Base-by-base conservation (phyloP, 352 stramenopile genomes). In the Phytopythium ostracodes region DNA sequence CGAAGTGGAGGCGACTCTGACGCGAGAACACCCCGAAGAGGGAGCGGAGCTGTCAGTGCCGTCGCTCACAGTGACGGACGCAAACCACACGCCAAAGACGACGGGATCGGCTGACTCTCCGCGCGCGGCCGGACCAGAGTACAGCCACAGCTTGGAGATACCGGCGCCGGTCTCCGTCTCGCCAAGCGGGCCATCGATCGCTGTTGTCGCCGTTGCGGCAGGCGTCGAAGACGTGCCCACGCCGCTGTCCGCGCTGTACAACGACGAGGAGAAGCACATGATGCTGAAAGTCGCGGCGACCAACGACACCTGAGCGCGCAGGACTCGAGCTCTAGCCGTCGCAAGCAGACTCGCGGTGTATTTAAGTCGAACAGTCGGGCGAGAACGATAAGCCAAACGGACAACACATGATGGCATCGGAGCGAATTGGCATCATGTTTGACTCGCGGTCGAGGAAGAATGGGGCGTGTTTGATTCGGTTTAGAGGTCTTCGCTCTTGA, bases 181-280 rank as follows among this genome's bases (percentile, higher is more conserved):
- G 20, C 14, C n/a, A 11, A 51, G 2, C 35, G 51, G 51, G 1
- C 51, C 51, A 4, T 44, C 51, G 9, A 17, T 57, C 12, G 31
- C 51, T 9, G 38, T 60, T 14, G 59, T 64, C 43, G n/a, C n/a
- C 29, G 66, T 56, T 7, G 54, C 66, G 53, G 31, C 61, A 33
- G 51, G 17, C 1, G 36, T 59, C 7, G 69, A 72, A 11, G 77
- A 87, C 36, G 62, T 86, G 2, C 66, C 77, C 17, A 87, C 81
- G 33, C 84, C 84, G 17, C 61, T 92, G 18, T 73, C 82, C 8
- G 84, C 81, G 10, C 67, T 92, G 5, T 92, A 91, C 64, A 87
- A 88, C 31, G 76, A 87, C 38, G 84, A 92, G 65, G 84, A 92
- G 44, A 84, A 82, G 36, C 54, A 50, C 2, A 59, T 91, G 56